Percentiles rank a stretch among this genome's conserved stretches.
These are phyloP conservation scores for Aegilops speltoides DNA, from an alignment of 176 grass and related monocot species.

Conservation along the genomic window DNA sequence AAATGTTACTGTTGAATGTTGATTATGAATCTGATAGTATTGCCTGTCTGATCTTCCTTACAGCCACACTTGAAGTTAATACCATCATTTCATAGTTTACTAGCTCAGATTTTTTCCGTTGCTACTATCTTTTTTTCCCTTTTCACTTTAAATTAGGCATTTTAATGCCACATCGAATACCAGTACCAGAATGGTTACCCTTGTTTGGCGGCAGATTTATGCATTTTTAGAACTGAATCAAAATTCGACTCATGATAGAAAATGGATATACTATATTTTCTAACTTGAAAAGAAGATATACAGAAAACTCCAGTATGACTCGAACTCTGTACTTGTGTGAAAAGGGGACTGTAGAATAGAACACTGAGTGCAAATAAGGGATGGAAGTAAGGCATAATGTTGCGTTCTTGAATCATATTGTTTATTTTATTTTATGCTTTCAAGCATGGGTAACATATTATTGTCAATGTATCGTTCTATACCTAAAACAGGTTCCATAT, in stretches of 20 bases:
- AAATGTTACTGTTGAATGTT: conserved; percentile 15
- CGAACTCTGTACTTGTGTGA: background rate
- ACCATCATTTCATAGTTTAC: background rate
- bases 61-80: conserved; percentile 3
- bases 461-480: background rate
- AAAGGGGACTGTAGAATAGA: background rate
- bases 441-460: background rate
- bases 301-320: background rate
- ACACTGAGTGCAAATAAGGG: background rate
- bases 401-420: background rate
- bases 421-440: conserved; percentile 6
- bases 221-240: background rate
- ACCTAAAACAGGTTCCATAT: too few species aligned
- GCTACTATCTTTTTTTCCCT: background rate
- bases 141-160: background rate
- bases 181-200: background rate
- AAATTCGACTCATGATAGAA: background rate
- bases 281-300: background rate
- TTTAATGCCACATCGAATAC: background rate
- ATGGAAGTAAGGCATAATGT: background rate
- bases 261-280: background rate
- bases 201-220: background rate
- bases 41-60: background rate
- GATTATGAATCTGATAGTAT: conserved; percentile 20
- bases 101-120: background rate